These are phyloP conservation scores for Paecilomyces sp. DNA, from an alignment of 2,329 filamentous ascomycete genomes.

Conservation along the genomic window DNA sequence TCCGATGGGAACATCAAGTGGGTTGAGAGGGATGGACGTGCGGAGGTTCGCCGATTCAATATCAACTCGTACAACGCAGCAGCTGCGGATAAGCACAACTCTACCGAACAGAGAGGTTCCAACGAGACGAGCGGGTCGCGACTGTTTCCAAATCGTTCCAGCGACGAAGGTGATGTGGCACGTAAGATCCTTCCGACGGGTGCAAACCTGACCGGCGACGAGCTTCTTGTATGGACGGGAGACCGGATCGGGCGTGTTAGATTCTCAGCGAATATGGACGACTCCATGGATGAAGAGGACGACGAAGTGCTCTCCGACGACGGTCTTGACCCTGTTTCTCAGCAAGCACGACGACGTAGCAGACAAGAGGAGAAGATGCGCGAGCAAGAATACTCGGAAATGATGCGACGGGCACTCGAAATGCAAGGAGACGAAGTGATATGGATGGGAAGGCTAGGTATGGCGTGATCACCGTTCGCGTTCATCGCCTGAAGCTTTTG, in stretches of 20 bases:
- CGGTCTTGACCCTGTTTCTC: slow-evolving; percentile 18
- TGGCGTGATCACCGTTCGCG: slow-evolving; percentile 17
- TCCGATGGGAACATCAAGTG: slow-evolving; percentile 79
- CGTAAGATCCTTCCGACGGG: slow-evolving; percentile 67
- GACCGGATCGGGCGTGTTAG: slow-evolving; percentile 69
- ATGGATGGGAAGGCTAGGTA: slow-evolving; percentile 62
- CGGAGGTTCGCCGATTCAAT: slow-evolving; percentile 49
- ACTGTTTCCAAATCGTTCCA: slow-evolving; percentile 47
- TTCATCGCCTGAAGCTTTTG: slow-evolving; percentile 5
- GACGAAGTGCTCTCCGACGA: slow-evolving; percentile 23
- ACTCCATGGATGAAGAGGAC: slow-evolving; percentile 21
- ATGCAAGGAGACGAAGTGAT: slow-evolving; percentile 71
- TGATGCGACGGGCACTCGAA: slow-evolving; percentile 68
- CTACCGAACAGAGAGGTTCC: not conserved
- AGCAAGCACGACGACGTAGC: slow-evolving; percentile 21
- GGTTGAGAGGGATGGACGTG: slow-evolving; percentile 74
- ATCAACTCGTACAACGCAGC: slow-evolving; percentile 41
- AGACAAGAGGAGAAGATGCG: slow-evolving; percentile 26
- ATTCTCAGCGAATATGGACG: slow-evolving; percentile 45
- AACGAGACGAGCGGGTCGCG: slow-evolving; percentile 33
- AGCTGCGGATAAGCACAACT: slow-evolving; percentile 2
- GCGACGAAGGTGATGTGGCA: slow-evolving; percentile 62
- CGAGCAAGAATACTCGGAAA: slow-evolving; percentile 54
- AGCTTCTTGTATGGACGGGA: slow-evolving; percentile 81
- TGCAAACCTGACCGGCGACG: slow-evolving; percentile 46